A percentile compares a stretch with the other conserved stretches of the same genome.
Conservation (phyloP, 306 rosid genomes). For the Geum urbanum region DNA sequence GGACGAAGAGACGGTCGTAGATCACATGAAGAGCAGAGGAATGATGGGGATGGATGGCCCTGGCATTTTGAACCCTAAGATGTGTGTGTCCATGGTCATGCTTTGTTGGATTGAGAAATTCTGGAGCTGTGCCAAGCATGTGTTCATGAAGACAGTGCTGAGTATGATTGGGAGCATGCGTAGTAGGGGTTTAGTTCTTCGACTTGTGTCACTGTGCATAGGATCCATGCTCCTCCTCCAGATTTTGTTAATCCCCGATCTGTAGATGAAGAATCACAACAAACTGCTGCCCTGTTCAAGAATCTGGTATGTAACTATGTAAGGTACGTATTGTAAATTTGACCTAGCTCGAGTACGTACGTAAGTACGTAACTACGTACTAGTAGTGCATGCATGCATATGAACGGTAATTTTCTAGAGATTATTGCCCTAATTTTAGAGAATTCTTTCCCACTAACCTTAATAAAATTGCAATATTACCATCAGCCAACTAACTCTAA, state of each 20-base stretch:
- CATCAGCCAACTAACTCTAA: too few species aligned
- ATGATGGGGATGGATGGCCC: slow-evolving; percentile 64
- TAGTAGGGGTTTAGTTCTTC: slow-evolving; percentile 80
- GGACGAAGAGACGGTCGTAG: slow-evolving; percentile 60
- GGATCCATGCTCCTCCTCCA: slow-evolving; percentile 45
- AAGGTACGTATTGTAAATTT: too few species aligned
- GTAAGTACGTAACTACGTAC: too few species aligned
- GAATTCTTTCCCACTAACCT: too few species aligned
- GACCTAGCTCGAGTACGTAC: too few species aligned
- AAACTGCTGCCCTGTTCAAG: slow-evolving; percentile 67
- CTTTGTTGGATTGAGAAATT: slow-evolving; percentile 74
- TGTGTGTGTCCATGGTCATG: slow-evolving; percentile 51
- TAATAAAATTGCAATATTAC: too few species aligned
- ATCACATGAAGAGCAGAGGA: slow-evolving; percentile 53
- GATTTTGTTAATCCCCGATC: slow-evolving; percentile 9
- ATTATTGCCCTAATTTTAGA: too few species aligned
- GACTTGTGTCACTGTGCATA: slow-evolving; percentile 78
- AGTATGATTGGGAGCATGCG: slow-evolving; percentile 83
- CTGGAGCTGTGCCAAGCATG: slow-evolving; percentile 89
- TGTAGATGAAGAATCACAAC: slow-evolving; percentile 9
- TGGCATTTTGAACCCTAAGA: slow-evolving; percentile 60
- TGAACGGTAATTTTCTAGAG: too few species aligned
- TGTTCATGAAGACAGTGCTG: slow-evolving; percentile 72
- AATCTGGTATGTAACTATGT: slow-evolving; percentile 30
- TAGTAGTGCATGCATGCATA: too few species aligned